Conservation (phyloP, 2,329 filamentous ascomycete genomes). For the Alternaria dauci region DNA sequence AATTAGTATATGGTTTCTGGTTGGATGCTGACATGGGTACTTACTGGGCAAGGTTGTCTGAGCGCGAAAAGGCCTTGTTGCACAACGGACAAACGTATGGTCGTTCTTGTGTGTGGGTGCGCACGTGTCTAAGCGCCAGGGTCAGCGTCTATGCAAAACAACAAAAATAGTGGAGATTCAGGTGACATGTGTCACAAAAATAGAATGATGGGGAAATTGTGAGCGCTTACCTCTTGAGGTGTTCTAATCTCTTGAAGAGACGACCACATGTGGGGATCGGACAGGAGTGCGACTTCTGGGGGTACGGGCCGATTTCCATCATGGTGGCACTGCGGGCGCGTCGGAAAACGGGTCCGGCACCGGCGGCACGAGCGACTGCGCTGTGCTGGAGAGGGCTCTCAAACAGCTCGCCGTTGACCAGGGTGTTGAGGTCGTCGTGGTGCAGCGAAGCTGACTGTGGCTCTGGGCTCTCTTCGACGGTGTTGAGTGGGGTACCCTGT, state of each 20-base stretch:
- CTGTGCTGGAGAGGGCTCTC: constrained; percentile 63
- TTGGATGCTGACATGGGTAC: constrained; percentile 36
- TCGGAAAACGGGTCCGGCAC: constrained; percentile 77
- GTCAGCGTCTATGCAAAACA: constrained; percentile 59
- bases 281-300: constrained; percentile 97
- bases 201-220: constrained; percentile 40
- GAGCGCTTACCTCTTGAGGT: constrained; percentile 91
- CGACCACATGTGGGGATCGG: constrained; percentile 98
- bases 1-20: constrained; percentile 49
- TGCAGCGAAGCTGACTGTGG: constrained; percentile 74
- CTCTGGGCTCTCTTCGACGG: constrained; percentile 81
- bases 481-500: constrained; percentile 88
- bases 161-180: constrained; percentile 27
- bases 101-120: constrained; percentile 98
- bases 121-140: constrained; percentile 80
- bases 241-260: constrained; percentile 98
- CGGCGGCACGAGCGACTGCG: constrained; percentile 66
- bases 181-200: constrained; percentile 19
- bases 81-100: constrained; percentile 97
- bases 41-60: constrained; percentile 98
- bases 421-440: constrained; percentile 70
- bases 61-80: constrained; percentile 98
- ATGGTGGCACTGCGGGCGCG: constrained; percentile 93
- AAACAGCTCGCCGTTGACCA: constrained; percentile 50
- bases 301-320: constrained; percentile 95